Evolutionary conservation across 2,329 filamentous ascomycete species (phyloP), one percentile per base, ranked within the genome.

Genomic region (Incumbomyces delicatus): DNA sequence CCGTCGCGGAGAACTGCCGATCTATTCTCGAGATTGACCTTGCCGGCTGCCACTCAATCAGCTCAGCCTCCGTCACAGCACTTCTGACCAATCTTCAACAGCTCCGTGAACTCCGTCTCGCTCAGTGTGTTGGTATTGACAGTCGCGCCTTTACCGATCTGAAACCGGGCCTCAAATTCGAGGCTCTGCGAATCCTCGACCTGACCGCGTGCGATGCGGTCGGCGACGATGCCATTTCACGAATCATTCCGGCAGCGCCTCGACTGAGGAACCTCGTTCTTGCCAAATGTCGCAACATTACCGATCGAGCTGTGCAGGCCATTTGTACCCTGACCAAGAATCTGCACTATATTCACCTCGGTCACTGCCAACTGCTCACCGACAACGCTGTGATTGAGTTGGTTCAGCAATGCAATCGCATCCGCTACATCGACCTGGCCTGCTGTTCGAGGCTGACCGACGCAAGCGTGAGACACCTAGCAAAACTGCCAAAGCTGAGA

Each of bases 21-120:
- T 90, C 95, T 55, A 88, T 98, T 29, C 81, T 98, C 52, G 92
- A 98, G 65, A 95, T 98, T 51, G 92, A 98, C 62, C 77, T 98
- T 12, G 86, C 95, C 57, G 84, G 87, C 57, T 94, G 92, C 69
- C 75, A 73, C 46, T 75, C 81, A 38, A 80, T 98, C 54, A 85
- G 85, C 52, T 92, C 94, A 61, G 77, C 81, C 18, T 87, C 92
- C 1, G 77, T 98, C 41, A 90, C 86, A 0, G 78, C 83, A 2
- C 77, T 98, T 12, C 74, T 98, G 41, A 75, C 78, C 17, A 83
- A 84, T 54, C 84, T 89, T 20, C 80, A 80, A 43, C 83, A 89
- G 45, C 75, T 98, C n/a, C 84, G 92, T 44, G 92, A 98, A 67
- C 72, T 98, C 22, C 83, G 90, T 14, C 74, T 98, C 3, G 85